These are phyloP conservation scores for Micromonas pusilla DNA, from an alignment of 139 green algal species.

Conservation along the genomic window DNA sequence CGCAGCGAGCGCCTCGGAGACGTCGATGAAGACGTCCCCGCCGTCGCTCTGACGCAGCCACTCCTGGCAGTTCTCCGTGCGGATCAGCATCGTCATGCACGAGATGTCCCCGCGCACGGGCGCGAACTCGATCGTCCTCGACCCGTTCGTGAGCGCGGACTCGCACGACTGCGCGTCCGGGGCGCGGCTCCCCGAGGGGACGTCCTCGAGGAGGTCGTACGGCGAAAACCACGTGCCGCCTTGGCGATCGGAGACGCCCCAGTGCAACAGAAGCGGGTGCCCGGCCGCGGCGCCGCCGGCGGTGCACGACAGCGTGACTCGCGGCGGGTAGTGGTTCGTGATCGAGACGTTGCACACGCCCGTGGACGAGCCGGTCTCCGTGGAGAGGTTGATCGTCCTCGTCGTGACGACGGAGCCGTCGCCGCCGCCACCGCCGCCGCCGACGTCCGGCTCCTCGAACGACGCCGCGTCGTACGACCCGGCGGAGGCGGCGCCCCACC, in stretches of 20 bases:
- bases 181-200: neutral
- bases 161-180: constrained; percentile 9
- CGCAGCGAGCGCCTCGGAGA: neutral
- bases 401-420: neutral
- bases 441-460: neutral
- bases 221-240: neutral
- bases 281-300: too few relatives aligned
- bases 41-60: neutral
- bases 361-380: neutral
- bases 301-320: neutral
- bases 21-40: neutral
- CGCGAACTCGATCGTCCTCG: neutral
- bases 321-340: neutral
- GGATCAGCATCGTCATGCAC: constrained; percentile 2
- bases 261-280: neutral
- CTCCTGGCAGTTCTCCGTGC: constrained; percentile 8
- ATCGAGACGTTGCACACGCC: neutral
- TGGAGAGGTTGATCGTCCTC: neutral
- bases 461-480: neutral
- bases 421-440: neutral
- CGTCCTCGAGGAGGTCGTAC: neutral
- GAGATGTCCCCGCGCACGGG: neutral
- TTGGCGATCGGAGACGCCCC: neutral
- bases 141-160: neutral
- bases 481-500: too few relatives aligned